Evolutionary conservation across 2,329 filamentous ascomycete species (phyloP), one percentile per base, ranked within the genome.

Genomic region (Diaporthe ilicicola): DNA sequence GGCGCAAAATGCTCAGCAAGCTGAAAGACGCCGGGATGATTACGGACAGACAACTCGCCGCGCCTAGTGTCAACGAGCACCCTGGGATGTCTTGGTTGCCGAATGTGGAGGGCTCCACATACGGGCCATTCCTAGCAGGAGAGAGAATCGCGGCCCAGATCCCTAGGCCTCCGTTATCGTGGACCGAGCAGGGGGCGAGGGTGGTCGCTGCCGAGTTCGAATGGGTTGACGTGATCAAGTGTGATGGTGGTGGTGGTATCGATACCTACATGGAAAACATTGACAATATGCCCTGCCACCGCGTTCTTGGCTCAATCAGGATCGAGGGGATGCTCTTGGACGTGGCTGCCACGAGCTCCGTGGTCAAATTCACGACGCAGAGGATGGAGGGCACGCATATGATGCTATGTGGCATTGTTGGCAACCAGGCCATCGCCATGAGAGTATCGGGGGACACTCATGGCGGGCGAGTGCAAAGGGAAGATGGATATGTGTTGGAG

Each of bases 51-150:
- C 55, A 61, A 1, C 55, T 61, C 13, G 55, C 55, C 37, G 55
- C 55, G 2, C 2, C 37, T 24, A 61, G 37, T 27, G 22, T 44
- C 4, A 44, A 61, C 22, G 17, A 61, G 10, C 7, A 44, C 1
- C 55, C 55, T 1, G n/a, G n/a, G n/a, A 61, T 61, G 55, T 61
- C 55, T 13, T 61, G 55, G 55, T 4, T 61, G 17, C 37, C 55
- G 5, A 5, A 4, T 5, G 17, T 19, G 1, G 22, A 7, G 17
- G 17, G 17, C 24, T 32, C 9, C 17, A 15, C 22, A 7, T 61
- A 61, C 8, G 55, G 55, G 24, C 55, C 55, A 7, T 61, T 61
- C 17, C 13, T 61, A 8, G 55, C 24, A 1, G 55, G 37, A 2
- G 55, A 61, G 22, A 61, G 55, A 12, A 42, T 44, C 9, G 55